Evolutionary conservation across 139 green algal genomes (phyloP).

Genomic region (Deuterostichococcus epilithicus): DNA sequence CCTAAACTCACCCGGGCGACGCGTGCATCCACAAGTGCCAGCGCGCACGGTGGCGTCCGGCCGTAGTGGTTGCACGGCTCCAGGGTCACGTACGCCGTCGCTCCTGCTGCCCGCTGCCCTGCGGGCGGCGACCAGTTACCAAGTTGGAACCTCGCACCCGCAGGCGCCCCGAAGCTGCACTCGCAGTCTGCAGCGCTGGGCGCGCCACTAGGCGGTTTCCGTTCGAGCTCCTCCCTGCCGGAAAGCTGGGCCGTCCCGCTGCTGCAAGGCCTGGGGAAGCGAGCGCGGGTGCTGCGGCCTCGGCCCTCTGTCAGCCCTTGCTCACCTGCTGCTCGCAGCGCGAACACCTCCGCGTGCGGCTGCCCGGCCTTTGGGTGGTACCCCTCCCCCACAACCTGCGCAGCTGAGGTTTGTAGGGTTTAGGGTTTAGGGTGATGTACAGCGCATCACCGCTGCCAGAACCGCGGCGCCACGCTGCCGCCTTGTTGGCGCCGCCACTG

Average conservation of each 20-base stretch:
- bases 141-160: neutral
- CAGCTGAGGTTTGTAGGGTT: neutral
- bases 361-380: conserved; percentile 93
- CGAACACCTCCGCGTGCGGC: conserved; percentile 97
- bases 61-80: conserved; percentile 98
- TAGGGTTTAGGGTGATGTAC: no score
- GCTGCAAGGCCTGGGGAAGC: no score
- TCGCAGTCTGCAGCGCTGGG: no score
- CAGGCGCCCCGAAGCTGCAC: no score
- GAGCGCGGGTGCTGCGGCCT: no score
- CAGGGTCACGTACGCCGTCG: conserved; percentile 97
- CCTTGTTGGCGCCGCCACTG: no score
- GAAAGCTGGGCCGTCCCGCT: no score
- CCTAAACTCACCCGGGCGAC: conserved; percentile 58
- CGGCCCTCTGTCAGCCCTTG: no score
- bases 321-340: conserved; percentile 76
- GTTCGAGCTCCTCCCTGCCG: no score
- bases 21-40: conserved; percentile 79
- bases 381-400: conserved; percentile 86
- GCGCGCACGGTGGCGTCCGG: conserved; percentile 88
- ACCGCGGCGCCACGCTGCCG: neutral
- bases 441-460: neutral
- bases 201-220: no score
- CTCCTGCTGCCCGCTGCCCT: conserved; percentile 62
- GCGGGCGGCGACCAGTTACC: conserved; percentile 10